Percentiles rank a stretch among this genome's conserved stretches.
These are phyloP conservation scores for Hypoxylon intermedium DNA, from an alignment of 495 filamentous ascomycete genomes.

Conservation along the genomic window DNA sequence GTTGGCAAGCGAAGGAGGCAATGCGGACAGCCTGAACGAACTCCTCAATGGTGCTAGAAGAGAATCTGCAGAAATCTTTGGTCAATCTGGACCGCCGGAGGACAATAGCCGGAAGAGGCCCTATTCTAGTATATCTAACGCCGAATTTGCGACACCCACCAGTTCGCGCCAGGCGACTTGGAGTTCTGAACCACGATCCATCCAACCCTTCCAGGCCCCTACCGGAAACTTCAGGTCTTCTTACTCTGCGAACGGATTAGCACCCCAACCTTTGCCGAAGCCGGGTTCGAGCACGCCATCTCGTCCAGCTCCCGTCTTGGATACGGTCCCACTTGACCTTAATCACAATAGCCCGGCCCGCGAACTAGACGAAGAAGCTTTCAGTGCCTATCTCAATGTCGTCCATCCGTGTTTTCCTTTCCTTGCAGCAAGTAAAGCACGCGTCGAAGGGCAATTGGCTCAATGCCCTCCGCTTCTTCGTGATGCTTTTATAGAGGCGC, in stretches of 20 bases:
- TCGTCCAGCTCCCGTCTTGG: constrained; percentile 43
- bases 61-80: constrained; percentile 48
- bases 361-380: constrained; percentile 54
- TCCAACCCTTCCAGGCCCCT: constrained; percentile 48
- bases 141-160: constrained; percentile 44
- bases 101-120: constrained; percentile 53
- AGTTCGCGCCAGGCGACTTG: constrained; percentile 43
- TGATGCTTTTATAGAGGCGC: constrained; percentile 74
- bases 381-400: constrained; percentile 70
- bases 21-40: constrained; percentile 37
- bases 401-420: constrained; percentile 80
- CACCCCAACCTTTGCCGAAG: constrained; percentile 44
- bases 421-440: constrained; percentile 69
- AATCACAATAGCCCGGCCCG: constrained; percentile 38
- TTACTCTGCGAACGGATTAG: constrained; percentile 54
- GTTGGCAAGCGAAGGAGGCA: constrained; percentile 44
- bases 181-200: constrained; percentile 49
- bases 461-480: constrained; percentile 67
- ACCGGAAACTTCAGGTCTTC: constrained; percentile 34
- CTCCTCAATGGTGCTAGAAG: constrained; percentile 44
- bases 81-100: constrained; percentile 42
- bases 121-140: constrained; percentile 55
- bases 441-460: constrained; percentile 66
- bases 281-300: constrained; percentile 38
- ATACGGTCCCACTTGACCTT: constrained; percentile 39